These are phyloP conservation scores for Coemansia sp. DNA, from an alignment of 192 early-diverging fungal genomes.

Conservation along the genomic window DNA sequence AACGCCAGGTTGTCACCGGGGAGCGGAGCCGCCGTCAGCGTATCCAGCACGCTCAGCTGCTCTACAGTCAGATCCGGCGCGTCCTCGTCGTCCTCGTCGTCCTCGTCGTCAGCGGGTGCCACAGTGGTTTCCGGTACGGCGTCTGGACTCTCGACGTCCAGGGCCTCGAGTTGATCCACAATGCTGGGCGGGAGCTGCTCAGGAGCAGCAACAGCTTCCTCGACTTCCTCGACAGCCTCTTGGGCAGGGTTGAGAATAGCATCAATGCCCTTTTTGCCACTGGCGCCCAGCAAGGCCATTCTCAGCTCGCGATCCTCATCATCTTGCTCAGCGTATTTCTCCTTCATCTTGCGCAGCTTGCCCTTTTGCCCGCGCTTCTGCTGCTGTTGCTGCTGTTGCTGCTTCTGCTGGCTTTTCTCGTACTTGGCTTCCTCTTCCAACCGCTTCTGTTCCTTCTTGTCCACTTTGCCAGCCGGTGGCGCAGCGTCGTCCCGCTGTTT, in stretches of 20 bases:
- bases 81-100: conserved; percentile 46
- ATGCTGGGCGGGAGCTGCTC: conserved; percentile 16
- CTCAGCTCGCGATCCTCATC: conserved; percentile 86
- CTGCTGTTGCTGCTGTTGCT: conserved; percentile 34
- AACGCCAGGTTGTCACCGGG: conserved; percentile 75
- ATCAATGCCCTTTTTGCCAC: conserved; percentile 50
- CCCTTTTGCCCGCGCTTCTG: conserved; percentile 79
- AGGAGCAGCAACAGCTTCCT: not conserved
- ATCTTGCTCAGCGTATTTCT: conserved; percentile 89
- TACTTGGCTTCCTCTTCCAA: conserved; percentile 36
- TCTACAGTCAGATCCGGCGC: conserved; percentile 31
- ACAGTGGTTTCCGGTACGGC: not conserved
- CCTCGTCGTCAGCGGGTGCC: conserved; percentile 4
- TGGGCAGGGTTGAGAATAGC: not conserved
- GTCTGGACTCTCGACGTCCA: not conserved
- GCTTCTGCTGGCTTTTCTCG: conserved; percentile 20
- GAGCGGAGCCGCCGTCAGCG: conserved; percentile 75
- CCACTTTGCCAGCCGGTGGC: conserved; percentile 10
- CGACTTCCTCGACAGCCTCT: not conserved
- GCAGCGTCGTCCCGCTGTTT: conserved; percentile 45
- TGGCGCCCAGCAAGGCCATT: conserved; percentile 75
- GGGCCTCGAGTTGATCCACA: conserved; percentile 23
- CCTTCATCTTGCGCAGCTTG: conserved; percentile 89
- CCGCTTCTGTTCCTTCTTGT: conserved; percentile 42
- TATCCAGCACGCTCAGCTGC: conserved; percentile 68